These are phyloP conservation scores for Sequoiadendron giganteum DNA, from an alignment of 75 land plant species.

Conservation along the genomic window DNA sequence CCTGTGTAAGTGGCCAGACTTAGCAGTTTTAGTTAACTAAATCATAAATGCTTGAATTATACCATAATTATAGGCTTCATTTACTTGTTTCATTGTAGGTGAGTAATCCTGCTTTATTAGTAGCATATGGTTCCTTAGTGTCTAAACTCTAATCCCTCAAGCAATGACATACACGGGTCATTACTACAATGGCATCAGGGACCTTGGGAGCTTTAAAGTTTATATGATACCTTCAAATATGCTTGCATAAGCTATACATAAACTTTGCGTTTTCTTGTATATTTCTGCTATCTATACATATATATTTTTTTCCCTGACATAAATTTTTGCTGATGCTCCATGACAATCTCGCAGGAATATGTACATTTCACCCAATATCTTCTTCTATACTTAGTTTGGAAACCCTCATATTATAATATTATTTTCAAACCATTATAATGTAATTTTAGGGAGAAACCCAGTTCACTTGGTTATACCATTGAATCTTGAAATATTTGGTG, in stretches of 20 bases:
- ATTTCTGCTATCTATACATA: background rate
- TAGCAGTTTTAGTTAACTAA: background rate
- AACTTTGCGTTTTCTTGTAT: background rate
- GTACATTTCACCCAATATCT: background rate
- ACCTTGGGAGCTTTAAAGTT: background rate
- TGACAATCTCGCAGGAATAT: background rate
- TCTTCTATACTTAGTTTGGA: background rate
- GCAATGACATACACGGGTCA: background rate
- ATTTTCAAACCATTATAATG: background rate
- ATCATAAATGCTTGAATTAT: background rate
- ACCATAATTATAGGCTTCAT: background rate
- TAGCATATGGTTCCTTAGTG: background rate
- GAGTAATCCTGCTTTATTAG: background rate
- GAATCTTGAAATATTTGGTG: background rate
- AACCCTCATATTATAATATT: background rate
- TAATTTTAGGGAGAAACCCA: background rate
- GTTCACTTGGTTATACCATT: background rate
- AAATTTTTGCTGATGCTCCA: background rate
- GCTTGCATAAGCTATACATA: background rate
- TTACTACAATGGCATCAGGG: background rate
- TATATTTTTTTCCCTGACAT: background rate
- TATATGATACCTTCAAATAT: background rate
- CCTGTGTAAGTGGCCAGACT: background rate
- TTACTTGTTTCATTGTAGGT: slow-evolving; percentile 5
- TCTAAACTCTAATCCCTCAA: background rate